Base-by-base conservation (phyloP, 2,329 filamentous ascomycete species). In the Xylaria sp. region DNA sequence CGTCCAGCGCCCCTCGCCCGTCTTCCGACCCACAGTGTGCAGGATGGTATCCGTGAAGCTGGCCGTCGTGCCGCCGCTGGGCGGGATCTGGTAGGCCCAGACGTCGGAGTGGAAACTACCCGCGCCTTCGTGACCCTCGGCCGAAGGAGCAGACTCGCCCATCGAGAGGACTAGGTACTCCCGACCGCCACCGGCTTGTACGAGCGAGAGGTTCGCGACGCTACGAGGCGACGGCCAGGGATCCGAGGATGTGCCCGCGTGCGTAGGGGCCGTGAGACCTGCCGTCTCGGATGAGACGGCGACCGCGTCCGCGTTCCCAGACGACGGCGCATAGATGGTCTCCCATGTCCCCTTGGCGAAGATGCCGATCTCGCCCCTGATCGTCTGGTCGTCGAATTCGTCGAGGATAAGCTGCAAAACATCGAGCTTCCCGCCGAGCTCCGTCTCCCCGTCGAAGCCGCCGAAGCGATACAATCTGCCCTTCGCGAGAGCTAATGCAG, bases 381-480 rank as follows among this genome's bases (percentile, higher is more conserved):
- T 80, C 39, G 80, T 79, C 68, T 79, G 80, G 74, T 88, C 86
- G 69, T 86, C 81, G 72, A 87, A 87, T 32, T 81, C 81, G 72
- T 87, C 86, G n/a, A 89, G 79, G 20, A 80, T 83, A 10, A 91
- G 82, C 63, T 86, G 83, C 20, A 91, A 76, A 66, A 91, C 85
- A 75, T 97, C 93, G 13, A 97, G 76, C 66, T 85, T 84, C 0
- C 91, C 93, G 18, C 93, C 93, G 56, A 92, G 83, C 74, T 94
- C 91, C 0, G 76, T 81, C 52, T 84, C 82, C 0, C 91, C 93
- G 77, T 95, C 91, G 73, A 90, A 95, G 0, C 93, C 93, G 69
- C 93, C 92, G 82, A 93, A 94, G 32, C 93, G 86, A 80, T 91
- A 97, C 7, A 97, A 78, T 28, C 88, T 86, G 28, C 87, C 87